Evolutionary conservation across 345 rosid genomes (phyloP).

Genomic region (Noccaea bulbosa): DNA sequence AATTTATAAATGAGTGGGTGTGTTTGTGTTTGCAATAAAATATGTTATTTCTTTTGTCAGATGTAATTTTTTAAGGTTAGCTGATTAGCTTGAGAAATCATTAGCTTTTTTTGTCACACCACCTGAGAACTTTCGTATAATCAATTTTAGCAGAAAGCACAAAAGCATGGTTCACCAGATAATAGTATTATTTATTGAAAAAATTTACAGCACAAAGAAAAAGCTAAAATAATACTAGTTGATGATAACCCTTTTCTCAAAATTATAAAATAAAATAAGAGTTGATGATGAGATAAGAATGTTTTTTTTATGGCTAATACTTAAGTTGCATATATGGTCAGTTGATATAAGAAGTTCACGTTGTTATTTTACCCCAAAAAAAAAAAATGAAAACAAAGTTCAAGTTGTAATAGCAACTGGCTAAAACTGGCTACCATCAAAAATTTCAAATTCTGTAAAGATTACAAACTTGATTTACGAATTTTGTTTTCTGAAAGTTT

Average conservation of each 20-base stretch:
- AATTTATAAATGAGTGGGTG: constrained; percentile 26
- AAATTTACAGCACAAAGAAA: constrained; percentile 3
- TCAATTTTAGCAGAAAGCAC: constrained; percentile 46
- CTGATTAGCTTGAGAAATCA: constrained; percentile 31
- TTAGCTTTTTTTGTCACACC: constrained; percentile 27
- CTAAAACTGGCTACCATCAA: too few species aligned
- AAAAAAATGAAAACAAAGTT: too few species aligned
- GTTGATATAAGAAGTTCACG: too few species aligned
- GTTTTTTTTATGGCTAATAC: too few species aligned
- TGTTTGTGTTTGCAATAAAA: constrained; percentile 31
- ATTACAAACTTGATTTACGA: too few species aligned
- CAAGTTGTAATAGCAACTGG: too few species aligned
- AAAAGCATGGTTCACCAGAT: constrained; percentile 25
- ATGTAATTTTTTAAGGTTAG: constrained; percentile 41
- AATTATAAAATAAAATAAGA: background rate
- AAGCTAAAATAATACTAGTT: constrained; percentile 13
- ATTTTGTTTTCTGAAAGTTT: too few species aligned
- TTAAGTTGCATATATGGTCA: too few species aligned
- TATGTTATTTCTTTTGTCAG: constrained; percentile 4
- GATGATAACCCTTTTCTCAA: too few species aligned
- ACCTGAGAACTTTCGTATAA: constrained; percentile 45
- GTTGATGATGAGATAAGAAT: constrained; percentile 10
- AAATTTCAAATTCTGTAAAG: too few species aligned
- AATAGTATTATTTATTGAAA: background rate
- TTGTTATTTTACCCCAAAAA: too few species aligned